Evolutionary conservation across 768 basidiomycete genomes (phyloP), one percentile per base, ranked within the genome.

Genomic region (Termitomyces sp.): DNA sequence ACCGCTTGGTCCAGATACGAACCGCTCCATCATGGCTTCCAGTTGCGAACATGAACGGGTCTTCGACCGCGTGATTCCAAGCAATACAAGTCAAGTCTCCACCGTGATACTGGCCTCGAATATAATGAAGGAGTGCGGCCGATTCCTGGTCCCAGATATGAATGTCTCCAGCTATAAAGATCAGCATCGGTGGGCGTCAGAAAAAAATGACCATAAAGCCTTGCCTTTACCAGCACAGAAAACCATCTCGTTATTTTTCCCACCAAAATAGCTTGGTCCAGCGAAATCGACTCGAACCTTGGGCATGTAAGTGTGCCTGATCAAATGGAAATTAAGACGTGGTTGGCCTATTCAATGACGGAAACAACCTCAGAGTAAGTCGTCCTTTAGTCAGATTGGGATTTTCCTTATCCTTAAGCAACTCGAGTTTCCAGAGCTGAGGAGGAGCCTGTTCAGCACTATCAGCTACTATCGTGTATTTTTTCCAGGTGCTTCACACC

Each of bases 61-160:
- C 79, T 0, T 80, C 83, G 6, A 80, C 79, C 2, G 80, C 80
- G 58, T 81, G 82, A 67, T 90, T 93, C 89, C 91, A 93, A 14
- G 88, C 88, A 43, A 92, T 82, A 61, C 88, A 89, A 9, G 91
- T 92, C 59, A 93, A 67, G 67, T 91, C 89, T 28, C 87, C 87
- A 4, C 83, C 80, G 33, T 82, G 79, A 14, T 74, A 75, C 67
- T 85, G 86, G 32, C 84, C 80, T 14, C 81, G 83, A 63, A 93
- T 79, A 62, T 85, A 81, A 61, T 91, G 89, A 3, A 93, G 75
- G 1, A 91, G 74, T 8, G 83, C 79, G 5, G 82, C 91, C 12
- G 87, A 88, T 72, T 92, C 89, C 60, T 85, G 83, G 66, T 93
- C 91, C 91, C 91, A 93, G 13, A 93, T 89, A 67, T 90, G 87